Percentiles rank a stretch among this genome's conserved stretches.
Conservation (phyloP, 441 rosid species). For the Adansonia madagascariensis region DNA sequence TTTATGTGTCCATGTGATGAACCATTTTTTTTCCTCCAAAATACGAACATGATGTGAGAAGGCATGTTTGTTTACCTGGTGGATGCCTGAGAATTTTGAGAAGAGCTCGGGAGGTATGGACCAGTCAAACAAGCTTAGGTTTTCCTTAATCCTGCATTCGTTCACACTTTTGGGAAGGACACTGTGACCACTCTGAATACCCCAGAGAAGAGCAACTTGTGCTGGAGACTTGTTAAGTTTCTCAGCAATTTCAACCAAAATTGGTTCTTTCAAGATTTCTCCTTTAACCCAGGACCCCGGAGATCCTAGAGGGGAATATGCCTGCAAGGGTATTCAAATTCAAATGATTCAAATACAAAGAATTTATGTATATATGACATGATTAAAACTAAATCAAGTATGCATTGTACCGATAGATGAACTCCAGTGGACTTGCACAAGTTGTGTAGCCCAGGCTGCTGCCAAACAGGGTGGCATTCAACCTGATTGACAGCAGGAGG, state of each 20-base stretch:
- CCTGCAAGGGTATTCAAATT: conserved; percentile 32
- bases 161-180: conserved; percentile 61
- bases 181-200: conserved; percentile 56
- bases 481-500: conserved; percentile 67
- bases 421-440: conserved; percentile 59
- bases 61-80: conserved; percentile 40
- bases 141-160: conserved; percentile 48
- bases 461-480: conserved; percentile 69
- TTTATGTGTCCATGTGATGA: not conserved
- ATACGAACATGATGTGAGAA: not conserved
- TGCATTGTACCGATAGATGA: conserved; percentile 48
- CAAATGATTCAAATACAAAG: not conserved
- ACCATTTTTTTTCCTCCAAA: not conserved
- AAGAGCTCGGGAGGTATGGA: conserved; percentile 50
- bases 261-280: conserved; percentile 51
- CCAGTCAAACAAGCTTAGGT: conserved; percentile 55
- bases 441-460: conserved; percentile 55
- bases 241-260: conserved; percentile 43
- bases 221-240: conserved; percentile 56
- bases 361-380: not conserved
- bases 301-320: conserved; percentile 59
- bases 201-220: conserved; percentile 62
- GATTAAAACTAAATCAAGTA: not conserved
- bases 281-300: conserved; percentile 58
- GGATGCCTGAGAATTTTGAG: conserved; percentile 41